Evolutionary conservation across 306 rosid species (phyloP).

Genomic region (Fragaria iinumae): DNA sequence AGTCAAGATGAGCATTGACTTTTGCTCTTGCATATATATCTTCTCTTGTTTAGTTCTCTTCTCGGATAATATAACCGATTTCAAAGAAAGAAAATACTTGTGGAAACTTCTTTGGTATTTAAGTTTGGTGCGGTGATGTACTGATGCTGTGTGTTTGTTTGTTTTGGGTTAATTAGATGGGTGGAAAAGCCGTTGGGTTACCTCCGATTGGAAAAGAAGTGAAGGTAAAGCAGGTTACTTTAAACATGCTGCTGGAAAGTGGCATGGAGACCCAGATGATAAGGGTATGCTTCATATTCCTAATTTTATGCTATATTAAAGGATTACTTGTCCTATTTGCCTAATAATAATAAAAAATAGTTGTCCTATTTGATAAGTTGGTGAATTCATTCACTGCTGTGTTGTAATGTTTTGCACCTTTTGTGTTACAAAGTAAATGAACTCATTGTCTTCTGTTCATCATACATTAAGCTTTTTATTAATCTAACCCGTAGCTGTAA

Average conservation of each 20-base stretch:
- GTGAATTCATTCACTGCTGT: background rate
- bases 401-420: background rate
- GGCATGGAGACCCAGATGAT: constrained; percentile 93
- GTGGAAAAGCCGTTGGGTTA: constrained; percentile 84
- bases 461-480: background rate
- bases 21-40: background rate
- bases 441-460: background rate
- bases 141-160: background rate
- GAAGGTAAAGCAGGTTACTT: constrained; percentile 96
- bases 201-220: constrained; percentile 76
- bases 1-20: constrained; percentile 2
- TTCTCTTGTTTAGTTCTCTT: background rate
- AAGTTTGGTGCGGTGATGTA: background rate
- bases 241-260: constrained; percentile 79
- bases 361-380: background rate
- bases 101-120: background rate
- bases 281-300: constrained; percentile 51
- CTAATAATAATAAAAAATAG: too few relatives aligned
- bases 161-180: constrained; percentile 49
- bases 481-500: background rate
- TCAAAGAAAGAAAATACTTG: too few relatives aligned
- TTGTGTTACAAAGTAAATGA: background rate
- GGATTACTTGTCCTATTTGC: background rate
- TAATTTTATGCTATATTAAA: background rate
- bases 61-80: background rate